Conservation (phyloP, 805 yeast species). For the Pichia eremophila region DNA sequence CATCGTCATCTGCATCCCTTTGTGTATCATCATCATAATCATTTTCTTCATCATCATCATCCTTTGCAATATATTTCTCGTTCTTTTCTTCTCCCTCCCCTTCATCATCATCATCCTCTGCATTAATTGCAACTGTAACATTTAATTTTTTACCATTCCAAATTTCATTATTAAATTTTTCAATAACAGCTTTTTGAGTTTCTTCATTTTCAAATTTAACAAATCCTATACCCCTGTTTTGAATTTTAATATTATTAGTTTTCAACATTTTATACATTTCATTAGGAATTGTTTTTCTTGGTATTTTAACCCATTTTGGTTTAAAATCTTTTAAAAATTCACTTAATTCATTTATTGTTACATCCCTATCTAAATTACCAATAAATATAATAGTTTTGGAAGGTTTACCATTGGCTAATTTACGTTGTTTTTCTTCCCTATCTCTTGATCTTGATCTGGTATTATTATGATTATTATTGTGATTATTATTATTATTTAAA, state of each 20-base stretch:
- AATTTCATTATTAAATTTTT: constrained; percentile 54
- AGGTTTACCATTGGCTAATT: constrained; percentile 39
- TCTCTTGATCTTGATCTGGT: constrained; percentile 8
- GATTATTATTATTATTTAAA: not conserved
- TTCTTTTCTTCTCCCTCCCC: too few species aligned
- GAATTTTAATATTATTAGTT: constrained; percentile 36
- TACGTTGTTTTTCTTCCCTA: constrained; percentile 23
- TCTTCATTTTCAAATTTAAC: constrained; percentile 42
- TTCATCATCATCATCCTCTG: constrained; percentile 22
- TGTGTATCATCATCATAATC: not conserved
- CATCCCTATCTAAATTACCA: constrained; percentile 47
- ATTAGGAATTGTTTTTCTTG: constrained; percentile 39
- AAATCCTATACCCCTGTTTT: constrained; percentile 59
- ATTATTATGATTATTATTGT: not conserved
- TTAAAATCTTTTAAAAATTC: constrained; percentile 38
- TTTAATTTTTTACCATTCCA: constrained; percentile 57
- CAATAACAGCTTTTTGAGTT: constrained; percentile 41
- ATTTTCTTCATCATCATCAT: not conserved
- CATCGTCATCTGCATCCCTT: constrained; percentile 4
- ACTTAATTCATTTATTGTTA: constrained; percentile 36
- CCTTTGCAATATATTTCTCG: not conserved
- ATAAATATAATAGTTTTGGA: constrained; percentile 54
- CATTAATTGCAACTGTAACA: constrained; percentile 67
- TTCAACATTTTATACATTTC: constrained; percentile 34
- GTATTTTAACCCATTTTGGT: constrained; percentile 53